Evolutionary conservation across 306 rosid genomes (phyloP), one percentile per base, ranked within the genome.

Genomic region (Medicago ruthenica): DNA sequence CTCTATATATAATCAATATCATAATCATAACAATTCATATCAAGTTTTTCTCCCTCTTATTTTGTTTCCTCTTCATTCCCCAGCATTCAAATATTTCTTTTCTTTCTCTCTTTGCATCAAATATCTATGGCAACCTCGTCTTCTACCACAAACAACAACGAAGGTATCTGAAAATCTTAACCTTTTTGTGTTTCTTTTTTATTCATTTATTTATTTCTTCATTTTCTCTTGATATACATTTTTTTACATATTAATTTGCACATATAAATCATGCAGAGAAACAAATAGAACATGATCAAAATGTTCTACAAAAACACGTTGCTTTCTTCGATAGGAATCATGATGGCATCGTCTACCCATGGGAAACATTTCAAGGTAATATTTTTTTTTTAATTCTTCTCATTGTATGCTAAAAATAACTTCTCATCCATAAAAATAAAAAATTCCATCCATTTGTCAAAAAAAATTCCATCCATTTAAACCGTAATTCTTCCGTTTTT

Each of bases 351-450:
- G 74, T 93, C 79, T 91, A 93, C 6, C 98, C 98, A 20, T 88
- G 88, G 92, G 98, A 93, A 40, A 93, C 98, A 13, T 89, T 85
- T 75, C 83, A 84, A 89, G 97, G 97, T 64, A 7, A 3, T n/a
- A 9, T 9, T 27, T 34, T n/a, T 0, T 58, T 22, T 4, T 55
- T 22, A 42, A 7, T 12, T 16, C 0, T 1, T 9, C 13, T 63
- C 24, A 9, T 3, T 51, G 51, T 51, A 5, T 67, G 4, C 18
- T 53, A 17, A 34, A 34, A 34, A 8, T 3, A 53, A 55, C 24
- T 21, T 55, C 20, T 44, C 15, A 11, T 24, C 2, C 27, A 24
- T 24, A 24, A 24, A 24, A 24, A 24, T 24, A 24, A 24, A 24
- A 24, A 24, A 24, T 24, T 2, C 27, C 27, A 24, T 24, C 27